Evolutionary conservation across 345 rosid genomes (phyloP).

Genomic region (Arabis hirsuta): DNA sequence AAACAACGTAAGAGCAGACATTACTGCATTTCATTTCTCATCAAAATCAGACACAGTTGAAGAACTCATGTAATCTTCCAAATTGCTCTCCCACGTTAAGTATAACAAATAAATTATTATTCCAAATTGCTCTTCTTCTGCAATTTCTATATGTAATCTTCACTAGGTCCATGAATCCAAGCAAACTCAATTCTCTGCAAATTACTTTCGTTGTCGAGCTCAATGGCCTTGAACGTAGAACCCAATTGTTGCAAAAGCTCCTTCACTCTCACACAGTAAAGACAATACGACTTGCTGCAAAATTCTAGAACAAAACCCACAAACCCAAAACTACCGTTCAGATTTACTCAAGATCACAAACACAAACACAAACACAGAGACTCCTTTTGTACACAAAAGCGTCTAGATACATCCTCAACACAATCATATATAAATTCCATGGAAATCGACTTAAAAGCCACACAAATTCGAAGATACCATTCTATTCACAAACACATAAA

Average conservation of each 20-base stretch:
- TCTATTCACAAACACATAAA: too few relatives aligned
- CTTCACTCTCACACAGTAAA: conserved; percentile 68
- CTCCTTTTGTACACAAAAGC: conserved; percentile 21
- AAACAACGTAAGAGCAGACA: conserved; percentile 12
- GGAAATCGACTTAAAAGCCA: background rate
- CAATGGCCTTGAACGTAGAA: conserved; percentile 56
- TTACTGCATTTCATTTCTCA: conserved; percentile 24
- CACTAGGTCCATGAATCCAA: too few relatives aligned
- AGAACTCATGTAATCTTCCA: too few relatives aligned
- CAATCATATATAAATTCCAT: background rate
- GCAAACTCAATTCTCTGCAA: too few relatives aligned
- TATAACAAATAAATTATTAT: too few relatives aligned
- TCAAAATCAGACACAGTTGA: conserved; percentile 20
- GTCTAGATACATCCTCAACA: conserved; percentile 31
- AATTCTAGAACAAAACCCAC: background rate
- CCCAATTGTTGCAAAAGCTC: conserved; percentile 61
- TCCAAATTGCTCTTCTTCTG: too few relatives aligned
- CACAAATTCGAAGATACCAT: too few relatives aligned
- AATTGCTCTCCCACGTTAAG: too few relatives aligned
- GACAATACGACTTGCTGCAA: conserved; percentile 73
- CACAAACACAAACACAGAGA: conserved; percentile 1
- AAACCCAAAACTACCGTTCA: background rate
- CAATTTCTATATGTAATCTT: too few relatives aligned
- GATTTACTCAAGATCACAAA: background rate
- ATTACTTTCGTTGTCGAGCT: conserved; percentile 70